These are phyloP conservation scores for Jatropha curcas DNA, from an alignment of 345 rosid species.

Conservation along the genomic window DNA sequence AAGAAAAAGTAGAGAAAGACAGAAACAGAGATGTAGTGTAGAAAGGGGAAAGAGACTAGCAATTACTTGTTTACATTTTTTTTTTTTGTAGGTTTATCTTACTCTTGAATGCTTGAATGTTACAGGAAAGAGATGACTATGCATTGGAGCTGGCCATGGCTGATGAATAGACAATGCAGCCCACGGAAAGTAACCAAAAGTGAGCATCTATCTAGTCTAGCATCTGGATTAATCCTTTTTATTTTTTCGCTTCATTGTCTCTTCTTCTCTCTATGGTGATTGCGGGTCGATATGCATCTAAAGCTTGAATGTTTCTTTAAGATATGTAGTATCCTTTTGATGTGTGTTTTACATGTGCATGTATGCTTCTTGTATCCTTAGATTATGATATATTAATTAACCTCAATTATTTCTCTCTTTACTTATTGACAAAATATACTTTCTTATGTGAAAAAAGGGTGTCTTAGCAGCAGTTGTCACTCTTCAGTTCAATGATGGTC, in stretches of 20 bases:
- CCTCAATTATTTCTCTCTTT: not conserved
- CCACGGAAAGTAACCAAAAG: not conserved
- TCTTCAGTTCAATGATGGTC: no score
- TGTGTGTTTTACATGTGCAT: not conserved
- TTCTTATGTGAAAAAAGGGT: not conserved
- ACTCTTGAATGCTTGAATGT: conserved; percentile 18
- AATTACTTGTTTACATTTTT: not conserved
- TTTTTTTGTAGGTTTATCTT: not conserved
- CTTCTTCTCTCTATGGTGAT: conserved; percentile 2
- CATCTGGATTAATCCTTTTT: conserved; percentile 12
- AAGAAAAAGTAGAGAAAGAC: not conserved
- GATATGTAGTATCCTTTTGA: not conserved
- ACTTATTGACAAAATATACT: not conserved
- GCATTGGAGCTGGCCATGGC: conserved; percentile 92
- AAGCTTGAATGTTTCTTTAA: not conserved
- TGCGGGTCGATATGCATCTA: not conserved
- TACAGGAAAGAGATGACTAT: conserved; percentile 93
- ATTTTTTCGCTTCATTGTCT: conserved; percentile 6
- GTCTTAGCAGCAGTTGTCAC: not conserved
- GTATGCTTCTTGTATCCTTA: not conserved
- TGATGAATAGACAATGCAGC: conserved; percentile 56
- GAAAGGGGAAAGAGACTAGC: not conserved
- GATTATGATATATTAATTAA: not conserved
- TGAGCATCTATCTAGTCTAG: conserved; percentile 17
- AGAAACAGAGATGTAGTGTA: no score